Evolutionary conservation across 306 rosid species (phyloP), one percentile per base, ranked within the genome.

Genomic region (Quercus glauca): DNA sequence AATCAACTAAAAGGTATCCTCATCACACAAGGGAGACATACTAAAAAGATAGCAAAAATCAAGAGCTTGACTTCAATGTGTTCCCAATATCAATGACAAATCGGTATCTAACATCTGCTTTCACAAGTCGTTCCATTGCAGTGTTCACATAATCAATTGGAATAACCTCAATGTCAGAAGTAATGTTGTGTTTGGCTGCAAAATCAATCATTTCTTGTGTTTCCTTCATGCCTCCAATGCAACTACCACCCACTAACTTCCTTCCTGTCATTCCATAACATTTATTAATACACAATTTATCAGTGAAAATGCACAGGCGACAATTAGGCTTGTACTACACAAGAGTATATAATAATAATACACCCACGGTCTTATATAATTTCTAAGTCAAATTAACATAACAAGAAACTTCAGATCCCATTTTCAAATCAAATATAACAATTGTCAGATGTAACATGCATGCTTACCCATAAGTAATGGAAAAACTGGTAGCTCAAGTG

Each of bases 161-260:
- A 26, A 71, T 49, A 6, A 49, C 37, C 37, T 71, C 75, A 49
- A 52, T 71, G 57, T 71, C 37, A 15, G 75, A 33, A 0, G 23
- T 45, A 1, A 71, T 71, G 37, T 49, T 49, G 35, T 71, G 56
- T 52, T 71, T 17, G 35, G 35, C 57, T 4, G 55, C 68, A 33
- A 53, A 64, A 41, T 71, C 75, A 1, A 82, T 58, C 85, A 82
- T 82, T 33, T 81, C 81, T 33, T 82, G 85, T 2, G 78, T 82
- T 63, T 82, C 85, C 43, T 82, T 82, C 73, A 70, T 76, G 55
- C 85, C 81, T 35, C 85, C 85, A 7, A 76, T 72, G 73, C 59
- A 17, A 55, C 78, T 81, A 23, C 81, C 81, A 0, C 63, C 80
- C 25, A 81, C 10, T 11, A 78, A 59, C 61, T 82, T 82, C 45